These are phyloP conservation scores for Dryas alaskensis DNA, from an alignment of 306 rosid species.

Conservation along the genomic window DNA sequence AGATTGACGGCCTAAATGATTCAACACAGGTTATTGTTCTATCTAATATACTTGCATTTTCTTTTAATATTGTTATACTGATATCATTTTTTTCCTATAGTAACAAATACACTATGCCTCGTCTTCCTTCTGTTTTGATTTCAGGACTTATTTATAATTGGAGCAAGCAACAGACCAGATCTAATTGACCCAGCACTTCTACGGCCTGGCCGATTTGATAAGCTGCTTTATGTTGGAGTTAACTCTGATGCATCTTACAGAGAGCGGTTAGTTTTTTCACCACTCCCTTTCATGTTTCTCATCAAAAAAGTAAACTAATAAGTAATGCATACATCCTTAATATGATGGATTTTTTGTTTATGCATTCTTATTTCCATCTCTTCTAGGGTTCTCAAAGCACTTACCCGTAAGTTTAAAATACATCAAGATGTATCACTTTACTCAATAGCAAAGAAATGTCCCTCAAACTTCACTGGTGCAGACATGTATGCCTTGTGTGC, in stretches of 20 bases:
- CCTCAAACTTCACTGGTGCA: slow-evolving; percentile 90
- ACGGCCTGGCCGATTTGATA: slow-evolving; percentile 95
- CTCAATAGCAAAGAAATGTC: slow-evolving; percentile 77
- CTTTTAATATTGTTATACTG: neutral
- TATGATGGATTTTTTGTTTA: neutral
- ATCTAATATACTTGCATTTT: neutral
- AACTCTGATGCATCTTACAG: slow-evolving; percentile 82
- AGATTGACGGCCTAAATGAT: slow-evolving; percentile 90
- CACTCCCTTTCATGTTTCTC: neutral
- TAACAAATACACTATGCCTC: slow-evolving; percentile 27
- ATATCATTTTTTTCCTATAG: slow-evolving; percentile 7
- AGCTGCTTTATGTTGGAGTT: slow-evolving; percentile 87
- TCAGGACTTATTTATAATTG: slow-evolving; percentile 90
- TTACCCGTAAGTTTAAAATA: slow-evolving; percentile 78
- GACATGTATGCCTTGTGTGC: slow-evolving; percentile 98
- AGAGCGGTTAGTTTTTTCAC: slow-evolving; percentile 52
- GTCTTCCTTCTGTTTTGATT: slow-evolving; percentile 23
- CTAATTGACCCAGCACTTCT: slow-evolving; percentile 92
- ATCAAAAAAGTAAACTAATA: neutral
- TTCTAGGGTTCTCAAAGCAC: slow-evolving; percentile 81
- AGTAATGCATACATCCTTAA: neutral
- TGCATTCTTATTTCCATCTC: slow-evolving; percentile 12
- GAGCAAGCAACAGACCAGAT: slow-evolving; percentile 98
- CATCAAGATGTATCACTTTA: slow-evolving; percentile 68
- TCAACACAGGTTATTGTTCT: slow-evolving; percentile 65